Percentiles rank a stretch among this genome's conserved stretches.
Evolutionary conservation across 163 green algal species (phyloP).

Genomic region (Coccomyxa subellipsoidea): DNA sequence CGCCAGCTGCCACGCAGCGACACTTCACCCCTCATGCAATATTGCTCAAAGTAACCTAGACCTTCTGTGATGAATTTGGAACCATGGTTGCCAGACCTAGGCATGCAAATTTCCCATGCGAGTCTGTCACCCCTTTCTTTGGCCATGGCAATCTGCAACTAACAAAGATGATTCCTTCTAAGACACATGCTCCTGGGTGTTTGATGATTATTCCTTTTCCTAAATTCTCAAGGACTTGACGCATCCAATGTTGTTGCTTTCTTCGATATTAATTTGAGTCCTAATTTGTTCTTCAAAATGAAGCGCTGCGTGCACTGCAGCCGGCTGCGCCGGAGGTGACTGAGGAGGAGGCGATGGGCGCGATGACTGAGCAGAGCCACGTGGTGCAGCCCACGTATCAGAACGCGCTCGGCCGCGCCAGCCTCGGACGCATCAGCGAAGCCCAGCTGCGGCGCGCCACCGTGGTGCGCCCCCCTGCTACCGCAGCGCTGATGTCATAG

Average conservation of each 20-base stretch:
- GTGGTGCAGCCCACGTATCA: neutral
- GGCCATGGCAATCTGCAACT: too few relatives aligned
- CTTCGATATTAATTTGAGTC: neutral
- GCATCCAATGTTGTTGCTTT: too few relatives aligned
- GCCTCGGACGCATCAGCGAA: neutral
- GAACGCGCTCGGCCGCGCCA: conserved; percentile 24
- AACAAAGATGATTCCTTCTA: too few relatives aligned
- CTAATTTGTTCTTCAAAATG: neutral
- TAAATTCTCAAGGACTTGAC: too few relatives aligned
- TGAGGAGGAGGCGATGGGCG: neutral
- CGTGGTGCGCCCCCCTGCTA: conserved; percentile 12
- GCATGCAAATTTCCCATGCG: too few relatives aligned
- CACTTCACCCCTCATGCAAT: neutral
- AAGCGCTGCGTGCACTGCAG: neutral
- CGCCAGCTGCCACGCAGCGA: neutral
- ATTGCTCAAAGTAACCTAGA: neutral
- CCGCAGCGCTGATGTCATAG: too few relatives aligned
- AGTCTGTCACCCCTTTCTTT: too few relatives aligned
- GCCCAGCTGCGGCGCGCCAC: conserved; percentile 17
- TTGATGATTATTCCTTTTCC: too few relatives aligned
- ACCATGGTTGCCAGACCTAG: too few relatives aligned
- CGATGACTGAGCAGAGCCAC: neutral
- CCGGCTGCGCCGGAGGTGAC: neutral
- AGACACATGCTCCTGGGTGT: too few relatives aligned
- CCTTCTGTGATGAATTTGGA: too few relatives aligned